Percentiles rank a stretch among this genome's conserved stretches.
Conservation (phyloP, 2,329 filamentous ascomycete genomes). For the Immersiporthe knoxdaviesiana region DNA sequence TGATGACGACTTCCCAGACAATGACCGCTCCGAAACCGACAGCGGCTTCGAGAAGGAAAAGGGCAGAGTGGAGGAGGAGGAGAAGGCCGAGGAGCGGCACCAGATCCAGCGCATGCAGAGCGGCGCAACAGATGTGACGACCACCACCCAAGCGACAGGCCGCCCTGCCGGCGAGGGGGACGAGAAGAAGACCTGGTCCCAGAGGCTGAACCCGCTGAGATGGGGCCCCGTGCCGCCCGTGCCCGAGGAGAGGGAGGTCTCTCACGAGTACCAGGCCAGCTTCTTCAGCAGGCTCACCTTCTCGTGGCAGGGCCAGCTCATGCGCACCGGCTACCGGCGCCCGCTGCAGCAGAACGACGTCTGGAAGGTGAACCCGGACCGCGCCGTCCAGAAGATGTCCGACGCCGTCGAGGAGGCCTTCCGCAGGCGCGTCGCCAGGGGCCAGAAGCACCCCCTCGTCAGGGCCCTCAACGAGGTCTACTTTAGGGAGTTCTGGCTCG, state of each 20-base stretch:
- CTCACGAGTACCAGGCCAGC: constrained; percentile 71
- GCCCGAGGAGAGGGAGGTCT: constrained; percentile 57
- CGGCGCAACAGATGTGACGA: constrained; percentile 57
- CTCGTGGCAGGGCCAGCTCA: constrained; percentile 87
- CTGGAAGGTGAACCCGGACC: constrained; percentile 83
- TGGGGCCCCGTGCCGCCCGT: constrained; percentile 62
- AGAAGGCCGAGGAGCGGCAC: constrained; percentile 37
- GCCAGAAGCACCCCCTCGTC: constrained; percentile 73
- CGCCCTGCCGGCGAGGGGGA: constrained; percentile 31
- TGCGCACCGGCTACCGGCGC: constrained; percentile 86
- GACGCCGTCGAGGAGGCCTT: constrained; percentile 70
- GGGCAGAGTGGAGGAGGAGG: constrained; percentile 27
- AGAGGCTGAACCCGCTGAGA: constrained; percentile 62
- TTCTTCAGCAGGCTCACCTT: constrained; percentile 80
- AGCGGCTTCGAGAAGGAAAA: constrained; percentile 28
- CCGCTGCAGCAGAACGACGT: constrained; percentile 83
- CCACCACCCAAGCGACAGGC: constrained; percentile 48
- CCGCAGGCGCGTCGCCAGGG: constrained; percentile 65
- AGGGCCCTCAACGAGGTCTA: constrained; percentile 88
- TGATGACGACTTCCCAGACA: constrained; percentile 22
- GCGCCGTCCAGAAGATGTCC: constrained; percentile 72
- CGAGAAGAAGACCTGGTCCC: constrained; percentile 63
- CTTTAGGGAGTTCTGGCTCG: constrained; percentile 80
- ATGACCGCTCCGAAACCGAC: constrained; percentile 22
- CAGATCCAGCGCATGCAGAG: constrained; percentile 52